Conservation (phyloP, 2,329 filamentous ascomycete genomes). For the Akanthomyces lecanii region DNA sequence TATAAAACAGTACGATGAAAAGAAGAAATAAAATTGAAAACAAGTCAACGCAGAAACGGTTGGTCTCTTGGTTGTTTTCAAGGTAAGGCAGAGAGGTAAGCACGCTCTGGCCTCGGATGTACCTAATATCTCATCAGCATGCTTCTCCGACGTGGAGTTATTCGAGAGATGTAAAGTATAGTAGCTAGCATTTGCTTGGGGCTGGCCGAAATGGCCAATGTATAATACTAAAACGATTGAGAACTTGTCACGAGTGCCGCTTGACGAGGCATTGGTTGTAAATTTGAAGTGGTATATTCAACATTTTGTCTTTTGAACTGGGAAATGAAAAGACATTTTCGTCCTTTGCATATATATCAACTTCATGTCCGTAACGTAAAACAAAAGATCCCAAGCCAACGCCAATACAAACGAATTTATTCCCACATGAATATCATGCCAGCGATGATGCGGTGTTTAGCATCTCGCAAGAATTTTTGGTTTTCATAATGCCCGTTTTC, state of each 20-base stretch:
- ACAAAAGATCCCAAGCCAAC: constrained; percentile 14
- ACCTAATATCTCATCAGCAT: not conserved
- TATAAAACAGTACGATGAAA: not conserved
- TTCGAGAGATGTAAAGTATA: not conserved
- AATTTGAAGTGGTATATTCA: too few species aligned
- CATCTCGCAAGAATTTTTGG: not conserved
- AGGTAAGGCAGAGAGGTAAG: constrained; percentile 18
- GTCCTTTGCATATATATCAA: not conserved
- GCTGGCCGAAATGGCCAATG: not conserved
- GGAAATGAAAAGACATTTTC: not conserved
- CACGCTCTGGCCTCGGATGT: constrained; percentile 11
- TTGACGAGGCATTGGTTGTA: not conserved
- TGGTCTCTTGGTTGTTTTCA: not conserved
- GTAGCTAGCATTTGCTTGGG: not conserved
- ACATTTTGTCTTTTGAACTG: not conserved
- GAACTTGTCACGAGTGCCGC: not conserved
- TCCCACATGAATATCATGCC: constrained; percentile 14
- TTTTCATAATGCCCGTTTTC: constrained; percentile 9
- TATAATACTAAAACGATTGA: constrained; percentile 1
- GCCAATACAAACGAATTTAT: constrained; percentile 11
- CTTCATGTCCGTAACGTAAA: constrained; percentile 1
- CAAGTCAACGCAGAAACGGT: not conserved
- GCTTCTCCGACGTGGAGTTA: not conserved
- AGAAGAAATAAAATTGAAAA: not conserved
- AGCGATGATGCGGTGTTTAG: not conserved